Percentiles rank a stretch among this genome's conserved stretches.
phyloP scores from a whole-genome alignment of 2,329 filamentous ascomycete species.

The Xylaria sp. region DNA sequence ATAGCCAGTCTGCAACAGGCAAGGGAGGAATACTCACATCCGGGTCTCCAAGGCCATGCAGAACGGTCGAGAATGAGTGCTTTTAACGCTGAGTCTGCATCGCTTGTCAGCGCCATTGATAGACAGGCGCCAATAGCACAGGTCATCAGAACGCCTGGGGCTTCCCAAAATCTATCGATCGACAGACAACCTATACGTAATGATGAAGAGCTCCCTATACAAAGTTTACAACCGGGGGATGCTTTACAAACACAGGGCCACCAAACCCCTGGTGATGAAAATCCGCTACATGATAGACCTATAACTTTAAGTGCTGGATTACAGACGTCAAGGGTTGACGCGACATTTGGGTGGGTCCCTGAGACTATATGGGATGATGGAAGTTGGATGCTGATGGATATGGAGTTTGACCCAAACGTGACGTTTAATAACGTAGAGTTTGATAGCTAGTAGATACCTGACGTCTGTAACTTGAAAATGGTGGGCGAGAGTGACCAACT shows the following conservation, averaged over 20 bases:
- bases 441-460: background rate
- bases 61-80: background rate
- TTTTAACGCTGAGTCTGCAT: background rate
- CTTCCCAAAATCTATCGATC: background rate
- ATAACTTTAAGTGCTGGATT: background rate
- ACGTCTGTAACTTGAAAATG: background rate
- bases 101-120: background rate
- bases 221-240: background rate
- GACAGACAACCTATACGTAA: background rate
- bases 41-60: background rate
- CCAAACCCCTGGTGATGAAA: background rate
- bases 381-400: constrained; percentile 12
- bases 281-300: background rate
- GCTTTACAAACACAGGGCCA: background rate
- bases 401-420: constrained; percentile 9
- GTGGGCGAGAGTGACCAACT: background rate
- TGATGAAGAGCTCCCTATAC: background rate
- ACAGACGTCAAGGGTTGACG: background rate
- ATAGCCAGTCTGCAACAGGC: background rate
- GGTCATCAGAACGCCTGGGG: background rate
- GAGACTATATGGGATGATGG: constrained; percentile 5
- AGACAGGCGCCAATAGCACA: background rate
- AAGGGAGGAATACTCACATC: background rate
- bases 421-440: background rate
- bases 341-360: background rate